A percentile compares a stretch with the other conserved stretches of the same genome.
Evolutionary conservation across 768 basidiomycete species (phyloP).

Genomic region (Tricholoma terreum): DNA sequence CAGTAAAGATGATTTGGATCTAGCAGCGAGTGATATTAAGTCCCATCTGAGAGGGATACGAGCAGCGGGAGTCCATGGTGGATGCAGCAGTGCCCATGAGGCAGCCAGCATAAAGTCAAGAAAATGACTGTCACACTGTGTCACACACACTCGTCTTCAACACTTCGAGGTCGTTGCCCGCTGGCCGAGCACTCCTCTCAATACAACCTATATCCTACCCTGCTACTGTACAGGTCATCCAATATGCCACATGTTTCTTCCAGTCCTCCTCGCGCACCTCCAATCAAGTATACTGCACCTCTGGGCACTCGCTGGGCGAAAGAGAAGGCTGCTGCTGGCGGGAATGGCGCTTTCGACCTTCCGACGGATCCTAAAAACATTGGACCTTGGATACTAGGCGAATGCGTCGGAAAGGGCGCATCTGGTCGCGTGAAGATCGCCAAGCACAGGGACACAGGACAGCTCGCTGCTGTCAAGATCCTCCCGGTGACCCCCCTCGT

Average conservation of each 20-base stretch:
- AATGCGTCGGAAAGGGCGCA: constrained; percentile 91
- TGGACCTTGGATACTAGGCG: constrained; percentile 91
- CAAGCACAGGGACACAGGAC: constrained; percentile 77
- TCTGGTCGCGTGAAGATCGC: constrained; percentile 95
- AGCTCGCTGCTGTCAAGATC: constrained; percentile 95
- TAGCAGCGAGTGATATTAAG: constrained; percentile 12
- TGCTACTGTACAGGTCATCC: constrained; percentile 21
- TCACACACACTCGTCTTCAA: neutral
- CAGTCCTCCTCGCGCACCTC: constrained; percentile 67
- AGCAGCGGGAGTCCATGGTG: constrained; percentile 20
- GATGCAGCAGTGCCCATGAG: constrained; percentile 32
- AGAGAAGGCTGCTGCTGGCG: constrained; percentile 81
- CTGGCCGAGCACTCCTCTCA: constrained; percentile 41
- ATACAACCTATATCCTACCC: constrained; percentile 32
- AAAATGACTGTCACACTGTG: neutral
- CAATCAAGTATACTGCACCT: constrained; percentile 67
- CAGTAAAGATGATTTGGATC: constrained; percentile 2
- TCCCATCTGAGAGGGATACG: constrained; percentile 17
- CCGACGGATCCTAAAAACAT: constrained; percentile 83
- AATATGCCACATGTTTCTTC: constrained; percentile 41
- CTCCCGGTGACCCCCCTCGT: constrained; percentile 80
- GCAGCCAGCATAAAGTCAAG: constrained; percentile 30
- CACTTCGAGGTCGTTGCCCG: constrained; percentile 29
- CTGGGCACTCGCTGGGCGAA: constrained; percentile 84
- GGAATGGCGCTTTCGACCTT: constrained; percentile 69